Evolutionary conservation across 2,329 filamentous ascomycete species (phyloP), one percentile per base, ranked within the genome.

Genomic region (Hirsutella thompsonii): DNA sequence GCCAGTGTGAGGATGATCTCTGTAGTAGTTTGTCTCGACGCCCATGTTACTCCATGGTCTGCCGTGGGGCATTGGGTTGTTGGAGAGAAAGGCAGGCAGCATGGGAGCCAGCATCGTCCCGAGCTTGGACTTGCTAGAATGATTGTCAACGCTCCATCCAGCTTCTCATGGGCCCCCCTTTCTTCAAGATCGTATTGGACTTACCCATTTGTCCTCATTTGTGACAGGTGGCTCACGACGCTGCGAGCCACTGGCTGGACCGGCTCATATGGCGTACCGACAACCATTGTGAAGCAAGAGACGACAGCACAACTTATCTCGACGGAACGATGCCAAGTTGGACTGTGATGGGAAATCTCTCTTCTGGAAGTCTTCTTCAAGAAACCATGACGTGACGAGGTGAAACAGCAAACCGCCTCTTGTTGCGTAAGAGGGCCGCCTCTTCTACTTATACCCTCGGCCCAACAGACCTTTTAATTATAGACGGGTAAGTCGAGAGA

Each of bases 31-130:
- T 41, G 66, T 72, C 5, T 52, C 52, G 26, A 63, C 54, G 16
- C 61, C 63, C 35, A 60, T 54, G 4, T 49, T 52, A 20, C 70
- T 72, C 74, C 74, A 78, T 2, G 74, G 74, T 38, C 52, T 66
- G 3, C 68, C 69, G 44, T 66, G 59, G 0, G 67, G 66, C 2
- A 69, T 51, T 18, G 70, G 67, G 46, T 72, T 72, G 52, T 70
- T 62, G 5, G 52, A 61, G 14, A 74, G 55, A 45, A 70, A 74
- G 0, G 51, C 39, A 3, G 67, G 63, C 18, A 70, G 51, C 6
- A 55, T 29, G 2, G 60, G 58, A 2, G 62, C 61, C 18, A 56
- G 30, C 1, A 62, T 38, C 0, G 66, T 69, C 13, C 68, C 67
- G 8, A 63, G 49, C 1, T 60, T 29, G 4, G 67, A 70, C 21